phyloP scores from a whole-genome alignment of 2,329 filamentous ascomycete species.

The Penicillium sclerotiorum region DNA sequence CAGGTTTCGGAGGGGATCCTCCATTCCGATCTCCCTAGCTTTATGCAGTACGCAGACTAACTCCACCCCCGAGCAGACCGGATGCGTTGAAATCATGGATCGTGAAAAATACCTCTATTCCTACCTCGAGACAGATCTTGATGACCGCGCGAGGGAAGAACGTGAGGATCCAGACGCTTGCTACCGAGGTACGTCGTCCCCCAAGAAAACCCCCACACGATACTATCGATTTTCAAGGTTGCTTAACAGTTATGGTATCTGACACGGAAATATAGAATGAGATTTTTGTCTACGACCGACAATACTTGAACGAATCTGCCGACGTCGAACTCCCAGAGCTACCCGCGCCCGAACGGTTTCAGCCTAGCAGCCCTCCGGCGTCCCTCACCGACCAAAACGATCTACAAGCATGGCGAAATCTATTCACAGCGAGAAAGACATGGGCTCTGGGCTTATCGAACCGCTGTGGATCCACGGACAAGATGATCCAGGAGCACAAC shows the following conservation, averaged over 20 bases:
- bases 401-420: conserved; percentile 81
- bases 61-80: conserved; percentile 55
- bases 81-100: conserved; percentile 87
- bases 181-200: conserved; percentile 67
- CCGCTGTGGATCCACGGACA: conserved; percentile 68
- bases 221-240: no score
- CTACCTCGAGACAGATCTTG: conserved; percentile 77
- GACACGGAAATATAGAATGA: conserved; percentile 64
- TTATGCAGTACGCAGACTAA: conserved; percentile 21
- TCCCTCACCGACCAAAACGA: conserved; percentile 77
- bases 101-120: conserved; percentile 71
- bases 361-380: conserved; percentile 70
- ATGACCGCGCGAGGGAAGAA: conserved; percentile 84
- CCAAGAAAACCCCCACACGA: not conserved
- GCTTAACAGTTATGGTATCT: no score
- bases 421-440: conserved; percentile 77
- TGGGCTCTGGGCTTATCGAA: conserved; percentile 76
- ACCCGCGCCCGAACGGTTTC: conserved; percentile 60
- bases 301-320: conserved; percentile 57
- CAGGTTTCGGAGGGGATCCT: conserved; percentile 7
- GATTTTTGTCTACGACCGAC: conserved; percentile 89
- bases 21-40: conserved; percentile 7
- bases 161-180: conserved; percentile 76
- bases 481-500: conserved; percentile 59
- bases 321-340: conserved; percentile 55